phyloP scores from a whole-genome alignment of 148 eudicot genomes.

The Linanthus parryae region DNA sequence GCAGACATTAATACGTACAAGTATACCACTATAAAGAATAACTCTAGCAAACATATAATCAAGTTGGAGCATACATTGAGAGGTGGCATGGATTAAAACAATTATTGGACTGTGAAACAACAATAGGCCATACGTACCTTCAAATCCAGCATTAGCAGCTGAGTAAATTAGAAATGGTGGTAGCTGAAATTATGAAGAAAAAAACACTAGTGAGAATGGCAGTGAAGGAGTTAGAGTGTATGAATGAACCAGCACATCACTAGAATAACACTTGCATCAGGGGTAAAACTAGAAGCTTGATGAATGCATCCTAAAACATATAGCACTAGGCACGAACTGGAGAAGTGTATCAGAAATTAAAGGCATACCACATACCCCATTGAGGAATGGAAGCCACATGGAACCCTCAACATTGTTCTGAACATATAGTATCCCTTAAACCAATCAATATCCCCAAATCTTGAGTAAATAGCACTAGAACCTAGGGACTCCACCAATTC shows the following conservation, averaged over 20 bases:
- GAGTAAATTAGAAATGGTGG: conserved; percentile 57
- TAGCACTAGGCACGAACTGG: background rate
- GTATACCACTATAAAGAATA: too few relatives aligned
- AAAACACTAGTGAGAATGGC: background rate
- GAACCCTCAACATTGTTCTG: conserved; percentile 76
- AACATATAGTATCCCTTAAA: conserved; percentile 63
- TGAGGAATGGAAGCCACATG: conserved; percentile 76
- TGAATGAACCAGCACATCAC: background rate
- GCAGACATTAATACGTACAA: too few relatives aligned
- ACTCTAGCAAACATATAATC: too few relatives aligned
- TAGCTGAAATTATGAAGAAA: conserved; percentile 25
- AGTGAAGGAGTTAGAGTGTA: too few relatives aligned
- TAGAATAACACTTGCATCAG: background rate
- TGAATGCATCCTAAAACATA: background rate
- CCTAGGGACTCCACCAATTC: conserved; percentile 66
- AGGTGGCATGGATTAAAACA: too few relatives aligned
- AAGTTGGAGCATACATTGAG: too few relatives aligned
- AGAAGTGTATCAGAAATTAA: background rate
- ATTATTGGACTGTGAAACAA: too few relatives aligned
- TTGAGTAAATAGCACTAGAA: background rate
- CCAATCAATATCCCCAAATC: conserved; percentile 12
- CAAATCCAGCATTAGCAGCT: conserved; percentile 73
- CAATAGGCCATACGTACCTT: conserved; percentile 37
- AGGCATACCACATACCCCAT: conserved; percentile 60
- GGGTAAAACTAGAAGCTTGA: background rate